A percentile compares a stretch with the other conserved stretches of the same genome.
phyloP scores from a whole-genome alignment of 208 protist species.

The Crithidia expoeki region DNA sequence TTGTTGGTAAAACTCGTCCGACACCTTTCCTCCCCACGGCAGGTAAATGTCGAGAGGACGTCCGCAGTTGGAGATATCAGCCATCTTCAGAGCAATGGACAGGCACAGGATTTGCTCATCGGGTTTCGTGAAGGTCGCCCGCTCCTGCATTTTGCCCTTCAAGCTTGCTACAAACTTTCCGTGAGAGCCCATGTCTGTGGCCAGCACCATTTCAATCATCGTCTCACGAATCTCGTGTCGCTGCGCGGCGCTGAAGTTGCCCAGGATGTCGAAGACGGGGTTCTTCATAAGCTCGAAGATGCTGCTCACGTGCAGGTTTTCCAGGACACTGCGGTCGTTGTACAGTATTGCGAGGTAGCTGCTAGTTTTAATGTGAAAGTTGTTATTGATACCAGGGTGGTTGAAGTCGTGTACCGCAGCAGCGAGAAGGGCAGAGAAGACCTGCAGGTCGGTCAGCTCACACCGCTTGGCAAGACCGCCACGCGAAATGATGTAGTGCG shows the following conservation, averaged over 20 bases:
- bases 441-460: constrained; percentile 77
- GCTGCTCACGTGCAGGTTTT: constrained; percentile 93
- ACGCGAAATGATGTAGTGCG: constrained; percentile 82
- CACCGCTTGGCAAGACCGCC: constrained; percentile 78
- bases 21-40: constrained; percentile 89
- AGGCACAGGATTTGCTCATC: constrained; percentile 91
- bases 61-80: constrained; percentile 95
- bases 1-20: constrained; percentile 94
- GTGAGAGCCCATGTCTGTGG: constrained; percentile 95
- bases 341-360: constrained; percentile 91
- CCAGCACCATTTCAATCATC: constrained; percentile 93
- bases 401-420: constrained; percentile 97
- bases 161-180: constrained; percentile 79
- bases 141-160: constrained; percentile 71
- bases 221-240: constrained; percentile 85
- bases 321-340: constrained; percentile 96
- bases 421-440: constrained; percentile 90
- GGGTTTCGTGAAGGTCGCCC: constrained; percentile 58
- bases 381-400: constrained; percentile 96
- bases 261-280: constrained; percentile 83
- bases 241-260: constrained; percentile 76
- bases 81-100: constrained; percentile 93
- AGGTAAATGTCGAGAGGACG: constrained; percentile 88
- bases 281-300: constrained; percentile 93
- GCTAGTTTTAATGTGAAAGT: constrained; percentile 91